Conservation (phyloP, 1,284 basidiomycete genomes). For the Tilletia walkeri region DNA sequence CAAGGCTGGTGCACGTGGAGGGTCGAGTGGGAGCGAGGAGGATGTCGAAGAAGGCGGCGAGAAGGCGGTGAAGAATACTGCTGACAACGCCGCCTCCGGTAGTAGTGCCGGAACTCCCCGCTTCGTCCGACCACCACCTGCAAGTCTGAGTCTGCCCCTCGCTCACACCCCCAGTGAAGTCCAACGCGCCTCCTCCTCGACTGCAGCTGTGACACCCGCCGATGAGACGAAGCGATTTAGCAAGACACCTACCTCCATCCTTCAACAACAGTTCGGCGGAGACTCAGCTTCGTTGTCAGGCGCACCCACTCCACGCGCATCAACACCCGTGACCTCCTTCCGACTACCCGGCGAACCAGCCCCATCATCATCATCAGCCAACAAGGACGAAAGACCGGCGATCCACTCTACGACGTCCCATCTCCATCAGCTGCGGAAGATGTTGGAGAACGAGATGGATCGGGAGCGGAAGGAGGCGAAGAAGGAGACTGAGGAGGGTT, state of each 20-base stretch:
- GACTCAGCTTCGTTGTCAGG: too few species aligned
- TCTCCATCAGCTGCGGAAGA: not conserved
- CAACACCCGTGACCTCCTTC: not conserved
- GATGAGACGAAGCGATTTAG: not conserved
- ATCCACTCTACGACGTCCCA: not conserved
- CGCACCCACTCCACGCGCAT: not conserved
- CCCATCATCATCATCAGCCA: not conserved
- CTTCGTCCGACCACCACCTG: not conserved
- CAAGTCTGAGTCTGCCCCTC: not conserved
- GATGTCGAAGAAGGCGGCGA: not conserved
- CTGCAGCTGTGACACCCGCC: not conserved
- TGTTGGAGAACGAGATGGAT: not conserved
- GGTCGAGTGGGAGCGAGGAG: not conserved
- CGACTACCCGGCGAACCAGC: slow-evolving; percentile 2
- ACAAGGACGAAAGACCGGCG: too few species aligned
- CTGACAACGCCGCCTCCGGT: not conserved
- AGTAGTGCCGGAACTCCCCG: not conserved
- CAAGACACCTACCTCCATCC: slow-evolving; percentile 9
- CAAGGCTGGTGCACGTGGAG: too few species aligned
- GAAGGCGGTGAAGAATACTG: not conserved
- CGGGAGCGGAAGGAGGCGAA: slow-evolving; percentile 1
- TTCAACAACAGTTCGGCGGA: not conserved
- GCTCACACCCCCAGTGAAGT: not conserved
- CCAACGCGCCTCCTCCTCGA: not conserved
- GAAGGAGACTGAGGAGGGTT: slow-evolving; percentile 8